These are phyloP conservation scores for Botryotinia globosa DNA, from an alignment of 2,329 filamentous ascomycete genomes.

Conservation along the genomic window DNA sequence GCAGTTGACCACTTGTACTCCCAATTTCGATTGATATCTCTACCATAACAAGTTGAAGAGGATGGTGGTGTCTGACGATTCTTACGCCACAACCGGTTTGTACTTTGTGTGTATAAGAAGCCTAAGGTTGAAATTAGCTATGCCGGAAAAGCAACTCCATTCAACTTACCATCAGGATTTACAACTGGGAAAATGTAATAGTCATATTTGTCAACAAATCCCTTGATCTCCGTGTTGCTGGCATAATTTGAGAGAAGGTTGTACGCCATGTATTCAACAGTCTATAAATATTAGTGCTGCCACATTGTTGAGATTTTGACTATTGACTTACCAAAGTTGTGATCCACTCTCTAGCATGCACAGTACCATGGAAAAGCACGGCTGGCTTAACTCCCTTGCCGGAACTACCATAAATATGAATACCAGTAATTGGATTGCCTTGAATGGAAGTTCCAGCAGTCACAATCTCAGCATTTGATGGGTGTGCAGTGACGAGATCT, in stretches of 20 bases:
- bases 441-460: constrained; percentile 48
- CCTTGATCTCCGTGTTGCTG: constrained; percentile 40
- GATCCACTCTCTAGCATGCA: constrained; percentile 62
- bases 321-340: constrained; percentile 42
- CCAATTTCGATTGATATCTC: constrained; percentile 62
- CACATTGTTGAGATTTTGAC: background rate
- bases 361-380: constrained; percentile 55
- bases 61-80: constrained; percentile 47
- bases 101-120: constrained; percentile 57
- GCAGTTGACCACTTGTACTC: constrained; percentile 47
- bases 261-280: constrained; percentile 52
- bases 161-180: constrained; percentile 54
- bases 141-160: background rate
- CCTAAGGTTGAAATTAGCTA: constrained; percentile 39
- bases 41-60: constrained; percentile 46
- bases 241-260: constrained; percentile 49
- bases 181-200: constrained; percentile 63
- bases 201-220: constrained; percentile 59
- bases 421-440: constrained; percentile 45
- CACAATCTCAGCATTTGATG: constrained; percentile 49
- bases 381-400: constrained; percentile 49
- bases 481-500: constrained; percentile 46
- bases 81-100: constrained; percentile 60
- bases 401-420: constrained; percentile 52
- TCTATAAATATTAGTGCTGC: constrained; percentile 22